Evolutionary conservation across 805 yeast species (phyloP).

Genomic region (Ogataea degrootiae): DNA sequence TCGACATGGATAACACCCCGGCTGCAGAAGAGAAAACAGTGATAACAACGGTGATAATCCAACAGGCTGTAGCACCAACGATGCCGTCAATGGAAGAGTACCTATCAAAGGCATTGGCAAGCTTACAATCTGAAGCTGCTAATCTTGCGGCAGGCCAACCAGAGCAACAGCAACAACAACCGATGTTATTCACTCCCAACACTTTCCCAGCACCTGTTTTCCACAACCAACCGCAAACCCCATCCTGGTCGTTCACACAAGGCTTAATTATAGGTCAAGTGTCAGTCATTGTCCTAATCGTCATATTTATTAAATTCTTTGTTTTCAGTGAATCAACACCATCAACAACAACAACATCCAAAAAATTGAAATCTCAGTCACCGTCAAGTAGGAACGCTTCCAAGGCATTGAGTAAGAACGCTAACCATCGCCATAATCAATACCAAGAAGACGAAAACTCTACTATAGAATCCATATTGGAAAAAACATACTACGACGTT

Average conservation of each 20-base stretch:
- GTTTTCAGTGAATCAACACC: constrained; percentile 65
- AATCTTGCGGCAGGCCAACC: constrained; percentile 4
- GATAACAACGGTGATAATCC: constrained; percentile 2
- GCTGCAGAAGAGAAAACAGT: background rate
- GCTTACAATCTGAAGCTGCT: constrained; percentile 13
- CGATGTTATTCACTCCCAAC: constrained; percentile 3
- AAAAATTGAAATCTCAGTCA: constrained; percentile 16
- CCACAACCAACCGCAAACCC: background rate
- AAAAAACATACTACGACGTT: constrained; percentile 90
- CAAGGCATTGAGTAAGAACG: constrained; percentile 1
- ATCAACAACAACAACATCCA: constrained; percentile 29
- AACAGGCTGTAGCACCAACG: constrained; percentile 3
- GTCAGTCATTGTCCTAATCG: constrained; percentile 59
- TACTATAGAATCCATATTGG: constrained; percentile 49
- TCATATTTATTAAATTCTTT: constrained; percentile 67
- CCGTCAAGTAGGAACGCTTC: constrained; percentile 8
- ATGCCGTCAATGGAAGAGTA: constrained; percentile 16
- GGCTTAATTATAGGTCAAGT: constrained; percentile 72
- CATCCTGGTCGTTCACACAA: constrained; percentile 65
- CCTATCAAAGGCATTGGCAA: constrained; percentile 13
- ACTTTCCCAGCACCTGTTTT: constrained; percentile 1
- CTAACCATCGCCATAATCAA: constrained; percentile 5
- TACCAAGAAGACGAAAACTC: constrained; percentile 13
- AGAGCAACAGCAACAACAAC: constrained; percentile 6
- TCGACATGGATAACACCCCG: background rate